phyloP scores from a whole-genome alignment of 345 rosid genomes.

The Rhizophora mangle region DNA sequence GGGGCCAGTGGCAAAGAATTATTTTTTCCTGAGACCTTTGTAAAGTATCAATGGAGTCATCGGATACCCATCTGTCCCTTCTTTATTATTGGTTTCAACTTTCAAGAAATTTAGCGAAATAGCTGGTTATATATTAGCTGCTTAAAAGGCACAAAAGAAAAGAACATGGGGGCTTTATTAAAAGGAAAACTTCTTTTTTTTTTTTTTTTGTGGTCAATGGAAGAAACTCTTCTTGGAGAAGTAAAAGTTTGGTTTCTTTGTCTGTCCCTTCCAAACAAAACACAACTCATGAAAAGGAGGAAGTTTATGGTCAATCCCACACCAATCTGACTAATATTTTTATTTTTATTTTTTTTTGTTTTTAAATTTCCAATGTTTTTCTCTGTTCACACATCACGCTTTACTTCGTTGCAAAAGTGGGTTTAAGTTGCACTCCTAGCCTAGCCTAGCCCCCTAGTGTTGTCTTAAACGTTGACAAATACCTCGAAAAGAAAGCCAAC shows the following conservation, averaged over 20 bases:
- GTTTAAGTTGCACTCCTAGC: background rate
- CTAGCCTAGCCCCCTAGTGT: too few species aligned
- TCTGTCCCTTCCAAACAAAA: constrained; percentile 24
- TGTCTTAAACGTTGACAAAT: background rate
- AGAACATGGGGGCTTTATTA: constrained; percentile 10
- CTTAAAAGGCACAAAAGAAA: constrained; percentile 30
- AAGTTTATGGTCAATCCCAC: constrained; percentile 39
- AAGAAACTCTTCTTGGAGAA: constrained; percentile 35
- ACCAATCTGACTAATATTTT: constrained; percentile 17
- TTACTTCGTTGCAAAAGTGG: background rate
- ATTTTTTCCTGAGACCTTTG: background rate
- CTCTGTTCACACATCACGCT: constrained; percentile 25
- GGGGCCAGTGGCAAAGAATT: too few species aligned
- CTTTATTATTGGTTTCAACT: constrained; percentile 1
- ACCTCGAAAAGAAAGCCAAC: background rate
- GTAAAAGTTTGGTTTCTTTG: constrained; percentile 42
- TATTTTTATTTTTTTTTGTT: too few species aligned
- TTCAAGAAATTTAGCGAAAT: background rate
- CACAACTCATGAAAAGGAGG: background rate
- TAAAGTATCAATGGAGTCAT: constrained; percentile 17
- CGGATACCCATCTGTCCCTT: constrained; percentile 27
- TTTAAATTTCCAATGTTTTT: constrained; percentile 15
- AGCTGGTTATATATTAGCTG: background rate
- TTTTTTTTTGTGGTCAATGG: background rate
- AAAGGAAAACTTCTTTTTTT: too few species aligned